Base-by-base conservation (phyloP, 352 stramenopile genomes). In the Detonula confervacea region DNA sequence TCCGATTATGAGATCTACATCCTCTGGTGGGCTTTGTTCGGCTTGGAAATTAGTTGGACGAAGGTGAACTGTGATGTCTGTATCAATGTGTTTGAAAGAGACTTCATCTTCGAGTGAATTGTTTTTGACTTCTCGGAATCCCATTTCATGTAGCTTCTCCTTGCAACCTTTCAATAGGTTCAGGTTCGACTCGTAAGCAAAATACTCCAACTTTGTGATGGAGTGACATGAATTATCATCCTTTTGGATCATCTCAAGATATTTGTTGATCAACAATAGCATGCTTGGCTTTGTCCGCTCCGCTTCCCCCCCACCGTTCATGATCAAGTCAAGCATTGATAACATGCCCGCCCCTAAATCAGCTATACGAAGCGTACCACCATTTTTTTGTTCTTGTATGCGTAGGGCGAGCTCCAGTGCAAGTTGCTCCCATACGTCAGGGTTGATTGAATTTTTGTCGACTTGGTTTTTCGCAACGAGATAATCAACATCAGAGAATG, bases 381-480 rank as follows among this genome's bases (percentile, higher is more conserved):
- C 44, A 51, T 39, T 7, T 54, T 63, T 77, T 55, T 66, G 22
- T n/a, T n/a, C n/a, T 68, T 76, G 62, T 20, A 89, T 59, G 33
- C 51, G 72, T 51, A 69, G 63, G 18, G 64, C 24, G 1, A 95
- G 73, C 57, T 88, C 29, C 25, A 83, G 18, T 22, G 73, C 73
- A 47, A 95, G 66, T 29, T 71, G 47, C 12, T 73, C 29, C 86
- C 87, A 95, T 27, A 91, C 87, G 27, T 35, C 33, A 55, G 54
- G 39, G 71, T 94, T 66, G 1, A 94, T 86, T 42, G 92, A 84
- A 65, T 69, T 35, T 22, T 35, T 47, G 80, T 95, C 92, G 1
- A 95, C 84, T n/a, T 80, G 72, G 70, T 95, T 95, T 79, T 95
- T 95, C 7, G 79, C 68, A 69, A 70, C 20, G 46, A 95, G 84